Percentiles rank a stretch among this genome's conserved stretches.
Conservation (phyloP, 768 basidiomycete genomes). For the Clavulina sp. region DNA sequence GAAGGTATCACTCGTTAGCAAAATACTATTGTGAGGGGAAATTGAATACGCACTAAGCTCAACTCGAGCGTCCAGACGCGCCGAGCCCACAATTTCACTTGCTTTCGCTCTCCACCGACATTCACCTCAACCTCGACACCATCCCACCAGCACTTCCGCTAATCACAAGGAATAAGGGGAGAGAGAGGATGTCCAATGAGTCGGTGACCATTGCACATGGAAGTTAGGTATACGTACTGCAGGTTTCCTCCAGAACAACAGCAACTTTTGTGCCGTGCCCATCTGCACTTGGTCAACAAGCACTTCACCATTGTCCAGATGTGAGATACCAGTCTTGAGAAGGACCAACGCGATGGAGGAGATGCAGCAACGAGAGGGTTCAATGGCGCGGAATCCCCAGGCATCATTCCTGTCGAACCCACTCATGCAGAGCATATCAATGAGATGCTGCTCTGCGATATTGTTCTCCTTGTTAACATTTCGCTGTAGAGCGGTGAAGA, state of each 20-base stretch:
- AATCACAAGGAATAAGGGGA: too few species aligned
- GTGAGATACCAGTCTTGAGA: conserved; percentile 89
- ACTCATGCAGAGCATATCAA: conserved; percentile 81
- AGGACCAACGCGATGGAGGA: conserved; percentile 95
- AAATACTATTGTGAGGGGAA: neutral
- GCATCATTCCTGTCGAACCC: conserved; percentile 95
- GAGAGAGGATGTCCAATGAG: neutral
- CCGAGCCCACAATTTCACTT: conserved; percentile 87
- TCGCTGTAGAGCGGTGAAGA: conserved; percentile 93
- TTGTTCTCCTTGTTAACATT: conserved; percentile 99
- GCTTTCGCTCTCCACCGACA: conserved; percentile 32
- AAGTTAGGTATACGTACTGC: conserved; percentile 49
- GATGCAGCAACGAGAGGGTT: conserved; percentile 92
- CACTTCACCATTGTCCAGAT: conserved; percentile 38
- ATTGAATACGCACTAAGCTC: conserved; percentile 46
- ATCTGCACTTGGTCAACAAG: conserved; percentile 87
- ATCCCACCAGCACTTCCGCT: conserved; percentile 99
- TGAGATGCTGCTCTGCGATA: conserved; percentile 94
- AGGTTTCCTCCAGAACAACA: conserved; percentile 97
- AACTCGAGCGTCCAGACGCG: conserved; percentile 97
- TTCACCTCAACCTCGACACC: conserved; percentile 80
- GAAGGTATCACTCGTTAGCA: too few species aligned
- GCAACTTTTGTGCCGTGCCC: conserved; percentile 90
- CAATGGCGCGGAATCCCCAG: conserved; percentile 94
- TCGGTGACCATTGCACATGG: conserved; percentile 4